These are phyloP conservation scores for Colletotrichum lindemuthianum DNA, from an alignment of 2,329 filamentous ascomycete species.

Conservation along the genomic window DNA sequence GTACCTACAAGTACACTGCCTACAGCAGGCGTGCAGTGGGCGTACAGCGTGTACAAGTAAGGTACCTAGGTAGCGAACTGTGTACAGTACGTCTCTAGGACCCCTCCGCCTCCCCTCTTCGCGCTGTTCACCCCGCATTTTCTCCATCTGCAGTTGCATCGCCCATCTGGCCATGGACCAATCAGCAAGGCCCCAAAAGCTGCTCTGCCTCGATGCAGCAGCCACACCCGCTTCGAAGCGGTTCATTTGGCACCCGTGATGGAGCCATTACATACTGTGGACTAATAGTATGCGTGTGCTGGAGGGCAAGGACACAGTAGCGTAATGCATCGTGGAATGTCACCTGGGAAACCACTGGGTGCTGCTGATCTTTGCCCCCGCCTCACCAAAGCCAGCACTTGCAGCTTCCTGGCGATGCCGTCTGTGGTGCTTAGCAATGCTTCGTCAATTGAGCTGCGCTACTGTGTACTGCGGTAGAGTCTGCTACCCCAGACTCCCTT, in stretches of 20 bases:
- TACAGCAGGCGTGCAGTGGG: too few relatives aligned
- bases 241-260: conserved; percentile 15
- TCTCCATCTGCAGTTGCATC: conserved; percentile 27
- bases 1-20: too few relatives aligned
- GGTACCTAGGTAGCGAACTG: too few relatives aligned
- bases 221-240: conserved; percentile 32
- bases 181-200: background rate
- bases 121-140: conserved; percentile 28
- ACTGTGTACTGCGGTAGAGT: too few relatives aligned
- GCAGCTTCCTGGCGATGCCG: too few relatives aligned
- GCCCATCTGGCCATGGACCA: conserved; percentile 11
- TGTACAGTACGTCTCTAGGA: background rate
- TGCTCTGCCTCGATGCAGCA: conserved; percentile 14
- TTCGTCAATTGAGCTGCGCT: too few relatives aligned
- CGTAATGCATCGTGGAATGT: background rate
- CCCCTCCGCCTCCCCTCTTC: conserved; percentile 20
- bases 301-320: background rate
- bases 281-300: background rate
- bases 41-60: too few relatives aligned
- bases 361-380: conserved; percentile 6
- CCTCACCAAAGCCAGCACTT: too few relatives aligned
- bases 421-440: too few relatives aligned
- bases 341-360: conserved; percentile 16
- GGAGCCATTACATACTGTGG: background rate
- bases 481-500: too few relatives aligned